phyloP scores from a whole-genome alignment of 179 eudicot species.

The Spinacia oleracea region DNA sequence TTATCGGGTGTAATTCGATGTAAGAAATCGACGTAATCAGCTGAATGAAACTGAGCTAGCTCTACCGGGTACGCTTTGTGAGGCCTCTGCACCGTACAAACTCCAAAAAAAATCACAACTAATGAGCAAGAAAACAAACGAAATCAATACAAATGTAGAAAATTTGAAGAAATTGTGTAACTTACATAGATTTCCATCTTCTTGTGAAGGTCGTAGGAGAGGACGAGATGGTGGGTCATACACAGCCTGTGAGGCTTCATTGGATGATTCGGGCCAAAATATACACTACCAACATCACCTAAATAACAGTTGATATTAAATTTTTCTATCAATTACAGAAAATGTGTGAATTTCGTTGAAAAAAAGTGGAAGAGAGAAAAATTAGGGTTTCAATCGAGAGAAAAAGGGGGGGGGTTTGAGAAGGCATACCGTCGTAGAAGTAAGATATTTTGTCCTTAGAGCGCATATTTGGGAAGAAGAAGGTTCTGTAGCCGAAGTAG shows the following conservation, averaged over 20 bases:
- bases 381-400: constrained; percentile 27
- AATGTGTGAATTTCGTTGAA: not conserved
- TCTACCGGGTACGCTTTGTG: constrained; percentile 94
- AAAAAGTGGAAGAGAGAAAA: not conserved
- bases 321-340: not conserved
- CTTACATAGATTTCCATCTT: constrained; percentile 93
- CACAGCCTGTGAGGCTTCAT: constrained; percentile 95
- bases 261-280: constrained; percentile 96
- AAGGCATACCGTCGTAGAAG: constrained; percentile 74
- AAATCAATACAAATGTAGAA: not conserved
- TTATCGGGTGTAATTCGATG: constrained; percentile 86
- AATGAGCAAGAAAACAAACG: not conserved
- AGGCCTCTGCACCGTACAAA: constrained; percentile 66
- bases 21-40: constrained; percentile 92
- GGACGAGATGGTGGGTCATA: constrained; percentile 96
- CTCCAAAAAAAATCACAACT: constrained; percentile 7
- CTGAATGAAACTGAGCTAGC: constrained; percentile 94
- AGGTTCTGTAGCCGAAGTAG: not conserved
- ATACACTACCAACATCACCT: constrained; percentile 95
- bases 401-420: not conserved
- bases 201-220: constrained; percentile 78
- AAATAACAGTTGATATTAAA: constrained; percentile 25
- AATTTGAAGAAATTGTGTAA: not conserved
- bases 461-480: constrained; percentile 51
- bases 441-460: constrained; percentile 85